Evolutionary conservation across 106 monocot species (phyloP), one percentile per base, ranked within the genome.

Genomic region (Dendrobium nobile): DNA sequence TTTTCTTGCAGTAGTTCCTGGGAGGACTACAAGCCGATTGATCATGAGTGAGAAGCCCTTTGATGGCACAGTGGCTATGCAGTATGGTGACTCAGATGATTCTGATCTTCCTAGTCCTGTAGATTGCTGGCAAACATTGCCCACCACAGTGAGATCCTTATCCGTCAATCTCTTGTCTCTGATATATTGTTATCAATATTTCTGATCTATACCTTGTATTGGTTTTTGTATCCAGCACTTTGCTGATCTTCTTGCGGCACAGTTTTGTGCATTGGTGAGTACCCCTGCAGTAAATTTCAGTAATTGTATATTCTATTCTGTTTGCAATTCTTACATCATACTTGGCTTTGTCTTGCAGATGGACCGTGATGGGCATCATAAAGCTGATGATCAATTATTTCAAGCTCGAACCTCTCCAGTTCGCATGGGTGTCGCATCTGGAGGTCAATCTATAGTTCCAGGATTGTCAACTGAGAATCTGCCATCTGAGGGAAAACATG

Each of bases 211-310:
- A 31, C 1, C 48, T n/a, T 76, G 22, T 10, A 48, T 76, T 48
- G 2, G 22, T 76, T 24, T 19, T 9, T 76, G 20, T 79, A 80
- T 22, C 56, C 92, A 98, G 97, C 79, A 88, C 75, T 79, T 78
- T 75, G 97, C 94, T 27, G 97, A 98, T 85, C 65, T 94, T 79
- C 94, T 98, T 82, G 94, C 89, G 31, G 79, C 84, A 45, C 94
- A 98, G 58, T 89, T 91, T 72, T 67, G 70, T 75, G 19, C 37
- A 74, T 72, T 91, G 89, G 97, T 98, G 75, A 88, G 87, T 87
- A 4, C 59, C 73, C 11, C 24, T 17, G 22, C 16, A 67, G 31
- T 85, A 24, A 42, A 61, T 33, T 79, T 58, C 73, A 26, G 75
- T 76, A 20, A 75, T 70, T 82, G 80, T 47, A 22, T 9, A 27